Evolutionary conservation across 1,284 basidiomycete genomes (phyloP), one percentile per base, ranked within the genome.

Genomic region (Pyrrhoderma noxium): DNA sequence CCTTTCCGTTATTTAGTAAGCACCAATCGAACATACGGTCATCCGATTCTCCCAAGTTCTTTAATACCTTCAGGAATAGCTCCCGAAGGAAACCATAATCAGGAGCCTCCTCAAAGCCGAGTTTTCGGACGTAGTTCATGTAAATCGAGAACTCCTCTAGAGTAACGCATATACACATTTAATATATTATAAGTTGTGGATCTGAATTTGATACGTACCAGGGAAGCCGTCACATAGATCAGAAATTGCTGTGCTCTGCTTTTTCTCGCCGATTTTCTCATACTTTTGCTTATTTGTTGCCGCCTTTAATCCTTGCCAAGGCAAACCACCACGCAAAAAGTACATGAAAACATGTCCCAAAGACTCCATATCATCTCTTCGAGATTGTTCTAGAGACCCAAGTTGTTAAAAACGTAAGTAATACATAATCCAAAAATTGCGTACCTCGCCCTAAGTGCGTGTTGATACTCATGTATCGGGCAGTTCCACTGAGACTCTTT

Each of bases 231-330:
- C 95, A 62, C 93, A 95, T 23, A 99, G 74, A 66, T 98, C 95
- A 43, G 82, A 77, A 61, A 98, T 98, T 3, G 82, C 79, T 1
- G 95, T 97, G 43, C 81, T 89, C 71, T 98, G 94, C 73, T 89
- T 99, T 80, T 96, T 96, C 74, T 97, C 93, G 60, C 92, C 93
- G 63, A 97, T 96, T 68, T 93, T 91, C 71, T 97, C 93, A 66
- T 97, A 96, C 73, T 96, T 96, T 69, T 96, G 93, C 75, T 96
- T 96, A 75, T 96, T 96, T 25, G 93, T 96, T 14, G 93, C 92
- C 37, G 93, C 93, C 66, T 92, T 85, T 59, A 97, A 76, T 47
- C 93, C 93, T 67, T 96, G 93, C 93, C 93, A 96, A 31, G 93
- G 92, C 45, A 96, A 77, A 46, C 89, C 87, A 39, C 93, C 93